These are phyloP conservation scores for Leavenworthia alabamica DNA, from an alignment of 345 rosid genomes.

Conservation along the genomic window DNA sequence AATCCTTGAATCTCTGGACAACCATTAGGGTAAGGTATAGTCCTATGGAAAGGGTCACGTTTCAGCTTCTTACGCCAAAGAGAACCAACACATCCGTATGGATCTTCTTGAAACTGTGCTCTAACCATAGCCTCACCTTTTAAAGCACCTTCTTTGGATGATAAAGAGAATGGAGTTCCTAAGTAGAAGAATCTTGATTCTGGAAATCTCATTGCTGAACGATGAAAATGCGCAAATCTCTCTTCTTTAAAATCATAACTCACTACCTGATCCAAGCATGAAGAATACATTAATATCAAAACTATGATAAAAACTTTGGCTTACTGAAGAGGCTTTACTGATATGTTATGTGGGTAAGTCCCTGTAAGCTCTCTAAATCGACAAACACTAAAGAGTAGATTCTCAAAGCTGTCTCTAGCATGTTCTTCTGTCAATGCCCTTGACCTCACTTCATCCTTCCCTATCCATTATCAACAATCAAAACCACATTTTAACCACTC, in stretches of 20 bases:
- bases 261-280: constrained; percentile 51
- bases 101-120: constrained; percentile 79
- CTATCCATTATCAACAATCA: constrained; percentile 37
- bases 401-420: constrained; percentile 97
- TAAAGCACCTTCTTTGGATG: constrained; percentile 66
- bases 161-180: constrained; percentile 63
- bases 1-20: constrained; percentile 80
- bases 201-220: constrained; percentile 76
- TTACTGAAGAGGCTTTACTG: constrained; percentile 47
- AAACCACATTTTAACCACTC: not conserved
- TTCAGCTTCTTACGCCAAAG: constrained; percentile 75
- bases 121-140: constrained; percentile 81
- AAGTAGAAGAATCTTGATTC: constrained; percentile 60
- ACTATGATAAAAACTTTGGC: not conserved
- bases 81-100: constrained; percentile 75
- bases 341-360: constrained; percentile 71
- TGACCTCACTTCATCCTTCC: constrained; percentile 63
- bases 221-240: constrained; percentile 73
- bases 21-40: constrained; percentile 86
- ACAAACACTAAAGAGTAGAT: constrained; percentile 85
- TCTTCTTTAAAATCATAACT: constrained; percentile 91
- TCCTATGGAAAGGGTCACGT: constrained; percentile 88
- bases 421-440: constrained; percentile 93
- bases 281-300: not conserved
- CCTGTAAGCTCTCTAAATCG: constrained; percentile 95